Evolutionary conservation across 306 rosid genomes (phyloP), one percentile per base, ranked within the genome.

Genomic region (Luffa aegyptiaca): DNA sequence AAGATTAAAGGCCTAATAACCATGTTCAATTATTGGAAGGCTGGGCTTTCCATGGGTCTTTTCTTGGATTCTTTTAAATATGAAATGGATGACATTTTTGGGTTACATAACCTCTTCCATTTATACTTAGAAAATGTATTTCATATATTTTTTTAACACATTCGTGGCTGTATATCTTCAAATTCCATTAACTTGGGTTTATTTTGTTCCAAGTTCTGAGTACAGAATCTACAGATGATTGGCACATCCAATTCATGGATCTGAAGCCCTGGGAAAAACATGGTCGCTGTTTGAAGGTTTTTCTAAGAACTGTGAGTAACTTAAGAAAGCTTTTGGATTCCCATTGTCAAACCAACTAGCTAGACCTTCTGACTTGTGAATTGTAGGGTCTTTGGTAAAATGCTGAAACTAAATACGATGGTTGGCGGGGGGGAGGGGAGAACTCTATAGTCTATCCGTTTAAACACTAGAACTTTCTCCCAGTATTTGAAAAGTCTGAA

Each of bases 1-100:
- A 91, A 87, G 83, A 72, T 82, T 58, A 88, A 81, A 85, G 82
- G 83, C 82, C 55, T 94, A 36, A 86, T 92, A 79, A 86, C 93
- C 80, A 82, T 92, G 85, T 88, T 92, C 84, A 94, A 94, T 87
- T 94, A 87, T 83, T 92, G 98, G 98, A 94, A 94, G 83, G 90
- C 97, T 69, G 98, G 98, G 76, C 97, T 94, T 75, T 88, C 93
- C 4, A 62, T 94, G 48, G 97, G 98, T 77, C 98, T 94, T 81
- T 92, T 94, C 93, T 88, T 94, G 90, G 98, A 94, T 90, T 94
- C 98, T 13, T 92, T 94, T 79, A 92, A 94, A 69, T 94, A 88
- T 77, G 87, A 88, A 84, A 81, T 84, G 84, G 82, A 82, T 53
- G 84, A 82, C 72, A 79, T 82, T 78, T 80, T 85, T 14, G 92